Evolutionary conservation across 768 basidiomycete species (phyloP).

Genomic region (Kwoniella dejecticola): DNA sequence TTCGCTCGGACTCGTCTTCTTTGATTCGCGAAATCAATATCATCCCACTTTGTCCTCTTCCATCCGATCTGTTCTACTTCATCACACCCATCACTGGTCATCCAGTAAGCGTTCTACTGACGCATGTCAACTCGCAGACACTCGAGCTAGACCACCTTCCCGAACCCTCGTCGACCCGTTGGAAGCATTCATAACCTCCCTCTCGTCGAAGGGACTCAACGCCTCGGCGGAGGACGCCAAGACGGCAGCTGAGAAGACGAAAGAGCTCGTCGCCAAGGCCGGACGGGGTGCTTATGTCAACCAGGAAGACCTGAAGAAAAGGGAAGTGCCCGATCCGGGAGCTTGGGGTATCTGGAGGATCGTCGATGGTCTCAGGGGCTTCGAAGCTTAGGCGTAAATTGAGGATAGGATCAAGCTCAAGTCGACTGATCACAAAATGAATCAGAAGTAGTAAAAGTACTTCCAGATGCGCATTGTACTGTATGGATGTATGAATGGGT

Average conservation of each 20-base stretch:
- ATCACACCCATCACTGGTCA: too few species aligned
- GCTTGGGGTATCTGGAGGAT: constrained; percentile 74
- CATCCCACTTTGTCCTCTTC: too few species aligned
- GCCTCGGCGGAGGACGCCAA: constrained; percentile 66
- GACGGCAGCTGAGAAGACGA: constrained; percentile 73
- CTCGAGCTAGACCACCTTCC: constrained; percentile 82
- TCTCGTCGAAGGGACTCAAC: constrained; percentile 57
- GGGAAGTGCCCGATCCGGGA: constrained; percentile 79
- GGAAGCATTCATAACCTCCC: constrained; percentile 67
- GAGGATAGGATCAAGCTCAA: too few species aligned
- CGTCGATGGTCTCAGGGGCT: constrained; percentile 45
- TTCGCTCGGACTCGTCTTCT: too few species aligned
- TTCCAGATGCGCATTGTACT: too few species aligned
- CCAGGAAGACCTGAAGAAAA: constrained; percentile 60
- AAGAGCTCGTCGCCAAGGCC: constrained; percentile 75
- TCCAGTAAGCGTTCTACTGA: too few species aligned
- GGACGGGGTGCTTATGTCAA: constrained; percentile 83
- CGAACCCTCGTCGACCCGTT: constrained; percentile 93
- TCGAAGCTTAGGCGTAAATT: constrained; percentile 27
- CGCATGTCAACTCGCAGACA: too few species aligned
- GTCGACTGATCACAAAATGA: too few species aligned
- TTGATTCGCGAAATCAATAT: too few species aligned
- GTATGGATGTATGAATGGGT: too few species aligned
- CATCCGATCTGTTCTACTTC: too few species aligned
- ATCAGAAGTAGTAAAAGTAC: too few species aligned